These are phyloP conservation scores for Dimocarpus longan DNA, from an alignment of 345 rosid species.

Conservation along the genomic window DNA sequence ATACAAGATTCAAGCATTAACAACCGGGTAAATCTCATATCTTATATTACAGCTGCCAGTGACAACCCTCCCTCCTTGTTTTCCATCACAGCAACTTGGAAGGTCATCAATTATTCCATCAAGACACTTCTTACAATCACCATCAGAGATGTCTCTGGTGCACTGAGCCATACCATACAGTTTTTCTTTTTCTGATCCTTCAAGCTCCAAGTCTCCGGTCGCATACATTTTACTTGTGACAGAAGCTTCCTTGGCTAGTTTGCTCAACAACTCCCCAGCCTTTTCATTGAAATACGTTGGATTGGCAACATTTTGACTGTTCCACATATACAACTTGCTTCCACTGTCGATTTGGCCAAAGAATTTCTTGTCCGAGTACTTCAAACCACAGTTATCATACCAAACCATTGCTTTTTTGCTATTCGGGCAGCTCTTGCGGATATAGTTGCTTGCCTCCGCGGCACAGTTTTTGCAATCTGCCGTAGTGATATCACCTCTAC, in stretches of 20 bases:
- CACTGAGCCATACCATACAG: constrained; percentile 48
- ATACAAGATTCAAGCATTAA: constrained; percentile 8
- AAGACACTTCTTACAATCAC: constrained; percentile 43
- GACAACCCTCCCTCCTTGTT: constrained; percentile 50
- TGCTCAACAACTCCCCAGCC: constrained; percentile 33
- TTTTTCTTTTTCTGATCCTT: constrained; percentile 16
- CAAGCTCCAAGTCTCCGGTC: constrained; percentile 28
- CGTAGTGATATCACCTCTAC: constrained; percentile 39
- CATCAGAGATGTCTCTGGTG: constrained; percentile 33
- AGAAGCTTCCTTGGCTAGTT: constrained; percentile 27
- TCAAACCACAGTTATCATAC: constrained; percentile 49
- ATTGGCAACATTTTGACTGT: constrained; percentile 23
- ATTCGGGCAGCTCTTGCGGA: constrained; percentile 34
- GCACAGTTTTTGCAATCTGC: constrained; percentile 42
- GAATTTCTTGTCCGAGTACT: constrained; percentile 41
- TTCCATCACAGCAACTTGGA: constrained; percentile 50
- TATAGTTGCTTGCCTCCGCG: constrained; percentile 28
- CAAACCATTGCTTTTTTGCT: constrained; percentile 45
- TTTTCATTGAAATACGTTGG: constrained; percentile 30
- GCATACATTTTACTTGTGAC: constrained; percentile 26
- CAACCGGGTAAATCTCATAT: constrained; percentile 51
- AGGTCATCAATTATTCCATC: constrained; percentile 40
- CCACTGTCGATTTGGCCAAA: constrained; percentile 41
- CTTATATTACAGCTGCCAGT: constrained; percentile 51
- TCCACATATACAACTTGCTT: constrained; percentile 46